Evolutionary conservation across 2,329 filamentous ascomycete species (phyloP).

Genomic region (Chaetomiaceae sp.): DNA sequence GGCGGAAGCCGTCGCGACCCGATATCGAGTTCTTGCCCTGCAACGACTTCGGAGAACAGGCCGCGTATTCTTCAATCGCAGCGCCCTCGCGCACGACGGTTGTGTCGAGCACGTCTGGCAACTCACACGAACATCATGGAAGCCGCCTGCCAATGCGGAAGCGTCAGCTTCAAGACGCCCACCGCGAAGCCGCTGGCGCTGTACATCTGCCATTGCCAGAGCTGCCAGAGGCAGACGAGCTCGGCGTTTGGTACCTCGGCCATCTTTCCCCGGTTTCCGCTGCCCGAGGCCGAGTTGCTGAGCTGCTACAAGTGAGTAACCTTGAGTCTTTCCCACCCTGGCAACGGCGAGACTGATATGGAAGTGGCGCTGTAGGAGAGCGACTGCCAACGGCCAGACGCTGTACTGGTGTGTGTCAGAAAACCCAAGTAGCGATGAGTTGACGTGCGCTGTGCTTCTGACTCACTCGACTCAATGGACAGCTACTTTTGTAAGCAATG

Average conservation of each 20-base stretch:
- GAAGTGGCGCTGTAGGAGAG: constrained; percentile 38
- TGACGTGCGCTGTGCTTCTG: background rate
- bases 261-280: constrained; percentile 60
- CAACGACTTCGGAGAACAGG: background rate
- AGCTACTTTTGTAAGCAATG: constrained; percentile 63
- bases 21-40: background rate
- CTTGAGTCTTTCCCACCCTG: background rate
- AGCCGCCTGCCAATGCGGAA: constrained; percentile 58
- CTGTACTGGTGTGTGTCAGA: constrained; percentile 46
- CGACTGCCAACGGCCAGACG: constrained; percentile 49
- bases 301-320: constrained; percentile 50
- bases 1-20: constrained; percentile 13
- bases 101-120: background rate
- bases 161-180: constrained; percentile 57
- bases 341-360: background rate
- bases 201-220: constrained; percentile 65
- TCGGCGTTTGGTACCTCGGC: constrained; percentile 64
- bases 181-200: constrained; percentile 53
- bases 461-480: background rate
- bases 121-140: constrained; percentile 41
- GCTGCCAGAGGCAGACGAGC: constrained; percentile 59
- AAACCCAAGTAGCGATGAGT: background rate
- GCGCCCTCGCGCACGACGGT: no score
- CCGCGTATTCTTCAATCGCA: no score
- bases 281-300: constrained; percentile 44